Conservation (phyloP, 164 flowering plant species). For the Amborella trichopoda region DNA sequence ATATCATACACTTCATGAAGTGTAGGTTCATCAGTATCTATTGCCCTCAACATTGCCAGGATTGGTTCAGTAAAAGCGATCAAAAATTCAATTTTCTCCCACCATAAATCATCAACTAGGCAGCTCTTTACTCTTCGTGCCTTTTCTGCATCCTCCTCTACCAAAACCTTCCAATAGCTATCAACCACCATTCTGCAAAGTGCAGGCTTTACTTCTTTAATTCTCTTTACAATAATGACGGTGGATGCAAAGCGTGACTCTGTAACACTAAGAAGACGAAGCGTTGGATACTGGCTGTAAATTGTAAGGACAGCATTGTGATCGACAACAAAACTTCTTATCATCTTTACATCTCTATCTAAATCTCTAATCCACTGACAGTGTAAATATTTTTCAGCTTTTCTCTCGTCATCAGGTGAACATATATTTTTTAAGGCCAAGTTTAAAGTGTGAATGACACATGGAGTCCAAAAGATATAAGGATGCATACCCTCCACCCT, state of each 20-base stretch:
- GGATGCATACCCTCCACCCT: too few relatives aligned
- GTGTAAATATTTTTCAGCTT: too few relatives aligned
- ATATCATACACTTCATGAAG: neutral
- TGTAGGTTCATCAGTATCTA: neutral
- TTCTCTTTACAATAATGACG: neutral
- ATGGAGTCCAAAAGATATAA: too few relatives aligned
- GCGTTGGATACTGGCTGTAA: neutral
- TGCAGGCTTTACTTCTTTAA: neutral
- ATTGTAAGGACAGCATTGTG: neutral
- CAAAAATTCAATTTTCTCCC: neutral
- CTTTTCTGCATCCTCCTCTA: neutral
- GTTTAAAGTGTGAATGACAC: too few relatives aligned
- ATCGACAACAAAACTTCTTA: too few relatives aligned
- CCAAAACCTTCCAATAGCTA: neutral
- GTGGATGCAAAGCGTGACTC: neutral
- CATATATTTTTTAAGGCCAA: too few relatives aligned
- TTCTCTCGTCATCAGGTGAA: too few relatives aligned
- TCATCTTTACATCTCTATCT: too few relatives aligned
- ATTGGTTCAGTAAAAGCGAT: neutral
- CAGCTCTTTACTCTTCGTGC: neutral
- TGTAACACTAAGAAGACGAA: neutral
- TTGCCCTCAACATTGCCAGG: neutral
- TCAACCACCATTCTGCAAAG: neutral
- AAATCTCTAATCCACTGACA: too few relatives aligned
- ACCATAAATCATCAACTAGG: slow-evolving; percentile 1